These are phyloP conservation scores for Starmera stellimalicola DNA, from an alignment of 1,139 yeast species.

Conservation along the genomic window DNA sequence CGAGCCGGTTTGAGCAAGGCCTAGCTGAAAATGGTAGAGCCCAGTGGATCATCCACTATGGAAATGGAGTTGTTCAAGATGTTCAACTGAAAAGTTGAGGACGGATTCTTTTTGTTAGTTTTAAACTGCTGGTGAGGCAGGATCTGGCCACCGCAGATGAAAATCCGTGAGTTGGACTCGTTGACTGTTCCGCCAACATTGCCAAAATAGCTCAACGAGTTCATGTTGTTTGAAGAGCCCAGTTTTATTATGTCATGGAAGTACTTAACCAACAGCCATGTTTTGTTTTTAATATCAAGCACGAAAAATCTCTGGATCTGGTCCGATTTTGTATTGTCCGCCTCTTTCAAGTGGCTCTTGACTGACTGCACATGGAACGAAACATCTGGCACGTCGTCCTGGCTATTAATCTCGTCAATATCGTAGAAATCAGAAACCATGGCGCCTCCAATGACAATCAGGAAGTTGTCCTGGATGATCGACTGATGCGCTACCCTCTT, in stretches of 20 bases:
- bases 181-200: slow-evolving; percentile 6
- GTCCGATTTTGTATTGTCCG: slow-evolving; percentile 1
- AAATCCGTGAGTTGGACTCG: slow-evolving; percentile 7
- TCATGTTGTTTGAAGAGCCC: not conserved
- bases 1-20: no score
- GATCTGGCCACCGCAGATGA: slow-evolving; percentile 8
- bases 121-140: slow-evolving; percentile 2
- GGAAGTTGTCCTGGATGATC: slow-evolving; percentile 14
- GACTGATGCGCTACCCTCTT: slow-evolving; percentile 10
- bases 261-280: slow-evolving; percentile 11
- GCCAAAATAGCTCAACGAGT: slow-evolving; percentile 3
- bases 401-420: not conserved
- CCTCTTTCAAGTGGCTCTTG: not conserved
- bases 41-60: slow-evolving; percentile 1
- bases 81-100: not conserved
- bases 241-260: slow-evolving; percentile 9
- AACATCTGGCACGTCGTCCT: slow-evolving; percentile 7
- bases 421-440: slow-evolving; percentile 5
- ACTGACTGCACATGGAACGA: slow-evolving; percentile 4
- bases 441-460: slow-evolving; percentile 23
- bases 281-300: slow-evolving; percentile 8
- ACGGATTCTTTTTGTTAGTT: not conserved
- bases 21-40: no score
- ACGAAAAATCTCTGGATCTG: slow-evolving; percentile 7
- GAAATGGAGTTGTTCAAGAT: not conserved